Base-by-base conservation (phyloP, 495 filamentous ascomycete species). In the Hyaloscypha bicolor region DNA sequence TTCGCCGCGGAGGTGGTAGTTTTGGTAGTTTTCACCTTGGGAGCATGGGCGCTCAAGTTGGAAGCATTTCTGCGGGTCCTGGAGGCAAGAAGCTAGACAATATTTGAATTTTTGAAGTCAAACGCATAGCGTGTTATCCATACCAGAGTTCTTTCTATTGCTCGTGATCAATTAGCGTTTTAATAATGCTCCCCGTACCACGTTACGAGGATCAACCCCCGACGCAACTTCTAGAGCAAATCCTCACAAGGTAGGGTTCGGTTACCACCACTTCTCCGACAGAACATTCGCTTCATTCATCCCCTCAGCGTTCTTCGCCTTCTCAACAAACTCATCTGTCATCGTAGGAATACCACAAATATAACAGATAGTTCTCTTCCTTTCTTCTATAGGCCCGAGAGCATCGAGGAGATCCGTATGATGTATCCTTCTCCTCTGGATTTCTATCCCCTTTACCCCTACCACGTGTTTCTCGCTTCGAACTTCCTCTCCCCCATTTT, bases 221-320 rank as follows among this genome's bases (percentile, higher is more conserved):
- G 25, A 25, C 25, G 25, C 25, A 1, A 25, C 25, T 25, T 25
- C 25, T 25, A 25, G 25, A 25, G 25, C 25, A 25, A 25, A 25
- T 25, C 25, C 25, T 25, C 25, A 25, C 25, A 25, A 25, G 25
- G 25, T 25, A 25, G 25, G 25, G 25, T 25, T 56, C 19, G 2
- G 33, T 51, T 60, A 95, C 93, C 93, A 97, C 93, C 93, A 97
- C 70, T 91, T 94, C 78, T 97, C 93, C 72, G 83, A 94, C 42
- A 93, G 76, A 0, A 96, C 89, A 25, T 84, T 80, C 35, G 85
- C 75, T 39, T 76, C 57, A 16, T 80, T 77, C 75, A 91, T 85
- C 5, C 83, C 86, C 31, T 87, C 73, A 21, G 85, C 80, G 1
- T 66, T 69, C 3, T 75, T 70, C 2, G 87, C 73, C 19, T 78